phyloP scores from a whole-genome alignment of 192 early-diverging fungal species.

The Backusella tuberculispora region DNA sequence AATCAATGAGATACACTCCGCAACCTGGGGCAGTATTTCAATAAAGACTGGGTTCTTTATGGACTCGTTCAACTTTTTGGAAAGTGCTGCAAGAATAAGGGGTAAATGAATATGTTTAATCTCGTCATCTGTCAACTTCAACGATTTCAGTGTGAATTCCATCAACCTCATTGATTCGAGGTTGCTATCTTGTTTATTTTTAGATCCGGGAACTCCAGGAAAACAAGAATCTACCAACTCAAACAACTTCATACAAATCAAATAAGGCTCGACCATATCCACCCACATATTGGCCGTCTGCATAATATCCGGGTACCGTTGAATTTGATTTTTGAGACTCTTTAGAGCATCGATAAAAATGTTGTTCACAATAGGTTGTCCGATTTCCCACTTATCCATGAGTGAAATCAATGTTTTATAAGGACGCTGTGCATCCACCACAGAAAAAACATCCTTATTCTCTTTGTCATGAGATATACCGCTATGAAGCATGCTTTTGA shows the following conservation, averaged over 20 bases:
- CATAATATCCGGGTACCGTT: slow-evolving; percentile 52
- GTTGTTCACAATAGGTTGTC: slow-evolving; percentile 70
- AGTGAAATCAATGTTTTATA: slow-evolving; percentile 86
- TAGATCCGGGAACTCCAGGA: slow-evolving; percentile 22
- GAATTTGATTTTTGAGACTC: slow-evolving; percentile 54
- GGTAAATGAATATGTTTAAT: slow-evolving; percentile 83
- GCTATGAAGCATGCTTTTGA: slow-evolving; percentile 55
- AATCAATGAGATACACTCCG: slow-evolving; percentile 36
- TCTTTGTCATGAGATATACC: background rate
- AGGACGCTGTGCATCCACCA: slow-evolving; percentile 60
- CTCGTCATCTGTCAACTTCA: slow-evolving; percentile 85
- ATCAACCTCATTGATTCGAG: slow-evolving; percentile 59
- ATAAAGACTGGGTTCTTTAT: slow-evolving; percentile 23
- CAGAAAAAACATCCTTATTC: background rate
- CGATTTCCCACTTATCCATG: slow-evolving; percentile 84
- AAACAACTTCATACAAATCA: slow-evolving; percentile 80
- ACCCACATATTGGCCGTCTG: slow-evolving; percentile 90
- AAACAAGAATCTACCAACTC: slow-evolving; percentile 54
- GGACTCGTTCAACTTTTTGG: slow-evolving; percentile 46
- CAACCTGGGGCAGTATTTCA: slow-evolving; percentile 37
- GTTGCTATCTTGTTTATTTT: background rate
- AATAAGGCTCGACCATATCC: slow-evolving; percentile 84
- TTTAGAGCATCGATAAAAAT: slow-evolving; percentile 74
- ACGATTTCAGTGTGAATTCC: slow-evolving; percentile 71
- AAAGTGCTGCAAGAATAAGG: slow-evolving; percentile 64